Evolutionary conservation across 106 monocot genomes (phyloP), one percentile per base, ranked within the genome.

Genomic region (Dactylorhiza incarnata): DNA sequence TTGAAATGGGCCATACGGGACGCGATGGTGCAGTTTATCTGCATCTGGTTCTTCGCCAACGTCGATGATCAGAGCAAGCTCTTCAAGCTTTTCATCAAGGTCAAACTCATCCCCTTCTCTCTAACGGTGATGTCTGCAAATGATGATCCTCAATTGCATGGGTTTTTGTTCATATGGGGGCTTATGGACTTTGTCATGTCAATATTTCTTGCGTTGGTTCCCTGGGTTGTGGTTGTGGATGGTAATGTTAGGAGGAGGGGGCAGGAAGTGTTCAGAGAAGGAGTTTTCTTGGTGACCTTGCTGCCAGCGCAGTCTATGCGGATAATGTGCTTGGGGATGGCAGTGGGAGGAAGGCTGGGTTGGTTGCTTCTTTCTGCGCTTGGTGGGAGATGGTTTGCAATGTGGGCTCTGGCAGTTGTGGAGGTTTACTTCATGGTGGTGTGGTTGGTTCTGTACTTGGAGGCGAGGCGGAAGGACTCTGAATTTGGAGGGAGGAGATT

Each of bases 341-440:
- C 85, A 49, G 23, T 87, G 7, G 85, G 89, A 45, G 89, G 92
- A 69, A 84, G 75, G 58, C 3, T 83, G 8, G 89, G 89, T 20
- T 79, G 67, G 51, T 65, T 74, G 73, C 37, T 82, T 13, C 43
- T 85, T 74, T 52, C 79, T n/a, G 48, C 68, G 15, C 37, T 83
- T 66, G 85, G 83, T 9, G 89, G 89, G 23, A 79, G 74, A 44
- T 24, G 79, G 13, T 80, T 85, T 74, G 83, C 85, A 11, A 79
- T 73, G 56, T 63, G 73, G 17, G 25, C 78, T 20, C 85, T 85
- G 67, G 78, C 92, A 19, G 23, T 85, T 4, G 72, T 78, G 13
- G 89, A 92, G 78, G 85, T 92, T 44, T 92, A 89, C 73, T 92
- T 92, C 74, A 85, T 92, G 87, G 92, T 87, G n/a, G 85, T 81